Conservation (phyloP, 2,329 filamentous ascomycete species). For the Fonsecaea pugnacius region DNA sequence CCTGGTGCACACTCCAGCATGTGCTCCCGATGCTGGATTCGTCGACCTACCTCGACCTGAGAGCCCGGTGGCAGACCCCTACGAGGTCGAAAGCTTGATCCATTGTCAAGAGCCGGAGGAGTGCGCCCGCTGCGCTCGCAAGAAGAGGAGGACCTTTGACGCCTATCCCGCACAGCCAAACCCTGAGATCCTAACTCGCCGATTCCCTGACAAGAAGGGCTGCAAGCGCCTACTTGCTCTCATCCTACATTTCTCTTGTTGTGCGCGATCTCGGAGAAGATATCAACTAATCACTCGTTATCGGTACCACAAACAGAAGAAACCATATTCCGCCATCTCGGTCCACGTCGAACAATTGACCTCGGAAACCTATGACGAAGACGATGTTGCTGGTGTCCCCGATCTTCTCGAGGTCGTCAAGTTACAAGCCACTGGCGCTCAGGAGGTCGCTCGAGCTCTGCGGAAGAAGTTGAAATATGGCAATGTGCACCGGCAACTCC, state of each 20-base stretch:
- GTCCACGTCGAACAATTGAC: slow-evolving; percentile 91
- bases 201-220: slow-evolving; percentile 25
- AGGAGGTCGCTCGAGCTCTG: slow-evolving; percentile 86
- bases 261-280: slow-evolving; percentile 34
- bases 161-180: slow-evolving; percentile 30
- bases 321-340: slow-evolving; percentile 91
- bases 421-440: slow-evolving; percentile 82
- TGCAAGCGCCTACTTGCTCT: slow-evolving; percentile 32
- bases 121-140: slow-evolving; percentile 33
- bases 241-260: slow-evolving; percentile 35
- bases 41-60: slow-evolving; percentile 29
- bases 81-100: slow-evolving; percentile 28
- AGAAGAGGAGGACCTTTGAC: slow-evolving; percentile 32
- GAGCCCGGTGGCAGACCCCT: slow-evolving; percentile 7
- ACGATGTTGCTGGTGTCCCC: slow-evolving; percentile 88
- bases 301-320: slow-evolving; percentile 57
- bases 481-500: slow-evolving; percentile 86
- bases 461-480: slow-evolving; percentile 99
- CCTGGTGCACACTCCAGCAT: slow-evolving; percentile 31
- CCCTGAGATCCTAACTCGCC: slow-evolving; percentile 23
- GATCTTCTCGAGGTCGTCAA: slow-evolving; percentile 94
- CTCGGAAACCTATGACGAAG: slow-evolving; percentile 84
- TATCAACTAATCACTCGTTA: slow-evolving; percentile 38
- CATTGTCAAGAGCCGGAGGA: slow-evolving; percentile 20
- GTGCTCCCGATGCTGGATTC: slow-evolving; percentile 36